These are phyloP conservation scores for Pichia sp. DNA, from an alignment of 1,139 yeast species.

Conservation along the genomic window DNA sequence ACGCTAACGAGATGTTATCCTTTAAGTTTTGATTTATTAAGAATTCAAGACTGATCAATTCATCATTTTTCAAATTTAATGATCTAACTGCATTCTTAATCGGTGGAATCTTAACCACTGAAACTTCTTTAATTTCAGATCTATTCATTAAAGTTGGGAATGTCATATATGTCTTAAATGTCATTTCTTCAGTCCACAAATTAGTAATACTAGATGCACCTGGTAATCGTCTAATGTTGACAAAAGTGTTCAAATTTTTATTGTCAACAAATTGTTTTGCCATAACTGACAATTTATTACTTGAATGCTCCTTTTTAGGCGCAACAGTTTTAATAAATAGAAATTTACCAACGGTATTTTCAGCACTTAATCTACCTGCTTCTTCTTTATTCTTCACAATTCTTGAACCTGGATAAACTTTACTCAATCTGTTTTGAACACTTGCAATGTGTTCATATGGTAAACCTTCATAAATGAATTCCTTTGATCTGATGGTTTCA, in stretches of 20 bases:
- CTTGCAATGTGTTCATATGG: constrained; percentile 86
- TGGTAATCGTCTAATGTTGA: constrained; percentile 64
- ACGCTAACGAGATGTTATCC: constrained; percentile 39
- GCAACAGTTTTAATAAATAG: constrained; percentile 68
- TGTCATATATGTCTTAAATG: constrained; percentile 65
- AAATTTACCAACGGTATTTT: constrained; percentile 62
- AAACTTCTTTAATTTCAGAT: constrained; percentile 55
- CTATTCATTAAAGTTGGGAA: constrained; percentile 90
- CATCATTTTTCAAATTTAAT: constrained; percentile 61
- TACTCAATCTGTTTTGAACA: constrained; percentile 68
- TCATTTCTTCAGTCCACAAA: constrained; percentile 84
- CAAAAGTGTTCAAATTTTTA: constrained; percentile 64
- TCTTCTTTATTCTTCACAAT: constrained; percentile 64
- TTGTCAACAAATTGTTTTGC: constrained; percentile 66
- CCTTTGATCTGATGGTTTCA: constrained; percentile 62
- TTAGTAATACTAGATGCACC: constrained; percentile 70
- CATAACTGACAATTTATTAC: constrained; percentile 38
- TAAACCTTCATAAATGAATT: constrained; percentile 76
- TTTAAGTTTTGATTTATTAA: constrained; percentile 40
- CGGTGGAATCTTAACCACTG: constrained; percentile 69
- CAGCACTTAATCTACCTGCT: constrained; percentile 35
- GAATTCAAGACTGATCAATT: constrained; percentile 62
- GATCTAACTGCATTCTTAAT: constrained; percentile 74
- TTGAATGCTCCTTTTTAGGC: constrained; percentile 54
- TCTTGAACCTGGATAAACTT: constrained; percentile 77